phyloP scores from a whole-genome alignment of 202 grass and related monocot genomes.

The Cymbopogon flexuosus region DNA sequence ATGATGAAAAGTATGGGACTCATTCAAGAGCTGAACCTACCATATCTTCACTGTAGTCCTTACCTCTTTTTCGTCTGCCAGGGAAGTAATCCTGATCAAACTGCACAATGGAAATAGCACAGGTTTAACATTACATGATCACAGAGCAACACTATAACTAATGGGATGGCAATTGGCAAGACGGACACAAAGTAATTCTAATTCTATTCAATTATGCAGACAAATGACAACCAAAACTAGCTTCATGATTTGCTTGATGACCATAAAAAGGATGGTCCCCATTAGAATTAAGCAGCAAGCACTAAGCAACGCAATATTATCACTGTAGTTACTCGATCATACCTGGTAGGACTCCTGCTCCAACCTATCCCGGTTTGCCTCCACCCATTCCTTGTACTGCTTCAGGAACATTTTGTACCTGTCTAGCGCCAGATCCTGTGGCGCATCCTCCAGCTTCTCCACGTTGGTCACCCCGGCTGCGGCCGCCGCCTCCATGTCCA shows the following conservation, averaged over 20 bases:
- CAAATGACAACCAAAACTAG: conserved; percentile 7
- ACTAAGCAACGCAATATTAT: neutral
- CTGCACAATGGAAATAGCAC: conserved; percentile 47
- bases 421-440: conserved; percentile 51
- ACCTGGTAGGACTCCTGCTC: conserved; percentile 91
- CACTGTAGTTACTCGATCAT: conserved; percentile 7
- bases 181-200: neutral
- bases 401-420: conserved; percentile 85
- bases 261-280: neutral
- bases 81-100: conserved; percentile 98
- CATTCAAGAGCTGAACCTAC: conserved; percentile 46
- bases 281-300: neutral
- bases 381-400: conserved; percentile 95
- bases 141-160: neutral
- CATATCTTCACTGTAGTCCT: conserved; percentile 93
- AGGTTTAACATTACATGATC: neutral
- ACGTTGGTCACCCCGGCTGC: conserved; percentile 43
- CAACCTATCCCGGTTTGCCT: conserved; percentile 61
- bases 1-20: neutral
- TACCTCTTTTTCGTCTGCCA: conserved; percentile 89
- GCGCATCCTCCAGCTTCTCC: conserved; percentile 54
- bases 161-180: too few relatives aligned
- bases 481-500: conserved; percentile 54
- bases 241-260: neutral
- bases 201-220: neutral